Base-by-base conservation (phyloP, 495 filamentous ascomycete species). In the Penicillium desertorum region DNA sequence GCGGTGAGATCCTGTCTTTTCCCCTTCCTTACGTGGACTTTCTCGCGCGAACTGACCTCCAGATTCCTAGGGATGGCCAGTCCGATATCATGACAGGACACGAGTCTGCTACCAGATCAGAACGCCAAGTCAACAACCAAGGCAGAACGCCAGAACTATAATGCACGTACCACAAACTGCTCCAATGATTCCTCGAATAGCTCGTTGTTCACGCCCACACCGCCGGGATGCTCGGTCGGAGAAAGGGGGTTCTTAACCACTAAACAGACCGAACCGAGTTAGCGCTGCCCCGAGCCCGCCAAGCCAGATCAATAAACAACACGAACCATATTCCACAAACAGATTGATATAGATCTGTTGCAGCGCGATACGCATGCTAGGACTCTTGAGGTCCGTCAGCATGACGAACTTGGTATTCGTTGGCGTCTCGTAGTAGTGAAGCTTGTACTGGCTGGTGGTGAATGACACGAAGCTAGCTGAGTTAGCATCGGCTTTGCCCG, bases 311-410 rank as follows among this genome's bases (percentile, higher is more conserved):
- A 14, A 30, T 25, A 14, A 41, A 7, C 14, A 32, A 52, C 36
- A 72, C 83, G 60, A 71, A 92, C 89, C 89, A 67, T 91, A 98
- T 79, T 98, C 94, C 43, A 97, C 91, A 75, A 90, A 97, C 23
- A 97, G 83, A 74, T 94, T 98, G 67, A 96, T 94, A 71, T 97
- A 98, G 51, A 98, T 97, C 81, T 98, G 94, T 71, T 98, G 91
- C 67, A 98, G 79, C 9, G 92, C 92, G 57, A 92, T 88, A 32
- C 91, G 86, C 82, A 98, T 90, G 72, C 90, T 96, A 56, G 87
- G 86, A 56, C 88, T 89, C 70, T 88, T 89, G 42, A 87, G 85
- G 74, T 98, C 94, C 37, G 93, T 98, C 62, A 98, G 77, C 89
- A 98, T 91, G 62, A 98, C 92, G 59, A 98, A 93, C 66, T 96